Conservation (phyloP, 2,329 filamentous ascomycete species). For the Diaporthe humulicola region DNA sequence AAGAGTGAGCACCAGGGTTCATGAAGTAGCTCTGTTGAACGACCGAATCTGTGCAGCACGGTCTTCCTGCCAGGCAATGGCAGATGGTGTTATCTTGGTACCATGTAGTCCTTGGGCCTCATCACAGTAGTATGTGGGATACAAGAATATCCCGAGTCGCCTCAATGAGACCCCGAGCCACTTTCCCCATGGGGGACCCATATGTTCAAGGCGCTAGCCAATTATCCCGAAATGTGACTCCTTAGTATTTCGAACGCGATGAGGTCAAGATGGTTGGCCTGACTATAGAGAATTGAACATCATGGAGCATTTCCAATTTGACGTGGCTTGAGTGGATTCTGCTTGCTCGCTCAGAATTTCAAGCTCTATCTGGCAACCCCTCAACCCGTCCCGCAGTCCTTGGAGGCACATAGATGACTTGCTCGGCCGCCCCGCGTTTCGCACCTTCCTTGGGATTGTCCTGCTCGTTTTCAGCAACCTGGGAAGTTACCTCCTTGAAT, state of each 20-base stretch:
- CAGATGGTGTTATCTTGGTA: neutral
- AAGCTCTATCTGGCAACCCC: neutral
- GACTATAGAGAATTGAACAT: neutral
- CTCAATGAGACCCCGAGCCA: neutral
- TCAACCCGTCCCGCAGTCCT: neutral
- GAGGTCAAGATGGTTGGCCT: neutral
- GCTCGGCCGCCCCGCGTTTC: too few species aligned
- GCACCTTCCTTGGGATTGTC: neutral
- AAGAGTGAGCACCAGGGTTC: neutral
- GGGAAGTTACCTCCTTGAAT: neutral
- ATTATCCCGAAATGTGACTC: neutral
- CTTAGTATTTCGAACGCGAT: neutral
- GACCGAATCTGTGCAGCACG: neutral
- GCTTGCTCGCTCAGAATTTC: neutral
- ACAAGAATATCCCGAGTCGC: neutral
- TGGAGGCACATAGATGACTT: neutral
- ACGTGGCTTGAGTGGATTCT: neutral
- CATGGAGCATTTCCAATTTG: neutral
- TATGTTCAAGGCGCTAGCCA: neutral
- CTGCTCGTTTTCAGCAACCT: neutral
- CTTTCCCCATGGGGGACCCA: neutral
- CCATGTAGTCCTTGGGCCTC: neutral
- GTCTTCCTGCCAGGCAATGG: neutral
- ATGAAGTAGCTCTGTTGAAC: neutral
- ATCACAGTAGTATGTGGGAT: neutral